These are phyloP conservation scores for Dacryopinax spathularia DNA, from an alignment of 768 basidiomycete genomes.

Conservation along the genomic window DNA sequence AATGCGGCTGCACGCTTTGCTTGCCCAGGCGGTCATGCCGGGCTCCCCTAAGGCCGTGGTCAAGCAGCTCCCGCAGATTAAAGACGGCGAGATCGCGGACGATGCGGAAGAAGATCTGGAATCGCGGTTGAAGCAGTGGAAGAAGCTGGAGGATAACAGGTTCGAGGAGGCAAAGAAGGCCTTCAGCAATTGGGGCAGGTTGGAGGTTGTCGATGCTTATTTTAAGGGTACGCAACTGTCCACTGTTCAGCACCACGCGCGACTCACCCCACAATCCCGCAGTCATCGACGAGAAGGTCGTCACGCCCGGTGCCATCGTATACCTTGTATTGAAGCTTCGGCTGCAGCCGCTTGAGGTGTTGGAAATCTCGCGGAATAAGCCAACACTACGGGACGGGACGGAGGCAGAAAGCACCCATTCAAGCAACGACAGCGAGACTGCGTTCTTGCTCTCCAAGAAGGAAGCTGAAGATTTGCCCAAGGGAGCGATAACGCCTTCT, in stretches of 20 bases:
- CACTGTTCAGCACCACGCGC: no score
- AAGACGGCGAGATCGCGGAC: slow-evolving; percentile 24
- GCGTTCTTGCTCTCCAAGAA: slow-evolving; percentile 50
- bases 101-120: slow-evolving; percentile 32
- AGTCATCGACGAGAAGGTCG: slow-evolving; percentile 83
- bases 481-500: slow-evolving; percentile 31
- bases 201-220: slow-evolving; percentile 64
- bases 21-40: slow-evolving; percentile 70
- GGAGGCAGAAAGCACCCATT: slow-evolving; percentile 22
- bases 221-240: slow-evolving; percentile 61
- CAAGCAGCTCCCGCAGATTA: slow-evolving; percentile 66
- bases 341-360: slow-evolving; percentile 39
- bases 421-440: slow-evolving; percentile 49
- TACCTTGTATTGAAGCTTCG: slow-evolving; percentile 75
- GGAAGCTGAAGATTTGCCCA: slow-evolving; percentile 45
- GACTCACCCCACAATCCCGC: background rate
- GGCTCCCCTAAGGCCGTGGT: slow-evolving; percentile 25
- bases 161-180: slow-evolving; percentile 46
- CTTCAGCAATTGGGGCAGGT: slow-evolving; percentile 49
- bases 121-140: slow-evolving; percentile 38
- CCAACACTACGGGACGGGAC: background rate
- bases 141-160: slow-evolving; percentile 35
- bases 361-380: slow-evolving; percentile 8
- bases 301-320: slow-evolving; percentile 80
- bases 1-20: slow-evolving; percentile 70